A percentile compares a stretch with the other conserved stretches of the same genome.
Evolutionary conservation across 495 filamentous ascomycete genomes (phyloP).

Genomic region (Penicillium fimorum): DNA sequence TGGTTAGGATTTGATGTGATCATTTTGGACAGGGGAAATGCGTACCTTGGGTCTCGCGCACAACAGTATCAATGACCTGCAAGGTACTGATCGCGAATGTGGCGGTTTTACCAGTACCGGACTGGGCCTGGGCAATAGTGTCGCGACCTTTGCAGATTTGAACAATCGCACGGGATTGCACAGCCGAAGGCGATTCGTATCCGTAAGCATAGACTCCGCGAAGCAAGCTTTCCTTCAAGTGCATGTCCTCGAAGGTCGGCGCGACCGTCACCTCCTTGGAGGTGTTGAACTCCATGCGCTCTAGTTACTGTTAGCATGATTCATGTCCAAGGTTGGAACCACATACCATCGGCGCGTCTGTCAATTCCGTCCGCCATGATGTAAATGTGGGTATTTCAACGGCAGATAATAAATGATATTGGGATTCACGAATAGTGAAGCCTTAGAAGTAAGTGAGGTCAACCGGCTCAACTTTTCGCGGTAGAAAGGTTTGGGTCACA

Average conservation of each 20-base stretch:
- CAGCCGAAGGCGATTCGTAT: conserved; percentile 94
- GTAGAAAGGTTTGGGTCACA: conserved; percentile 27
- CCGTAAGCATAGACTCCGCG: conserved; percentile 98
- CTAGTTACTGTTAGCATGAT: conserved; percentile 43
- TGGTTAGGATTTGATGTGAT: conserved; percentile 13
- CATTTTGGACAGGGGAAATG: neutral
- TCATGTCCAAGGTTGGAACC: conserved; percentile 1
- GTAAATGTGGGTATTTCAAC: conserved; percentile 12
- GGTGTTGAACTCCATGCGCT: conserved; percentile 96
- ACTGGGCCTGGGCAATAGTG: conserved; percentile 98
- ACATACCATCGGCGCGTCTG: conserved; percentile 74
- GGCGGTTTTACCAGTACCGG: conserved; percentile 97
- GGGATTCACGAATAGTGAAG: conserved; percentile 7
- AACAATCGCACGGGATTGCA: conserved; percentile 96
- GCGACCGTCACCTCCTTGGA: conserved; percentile 95
- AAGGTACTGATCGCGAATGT: conserved; percentile 98
- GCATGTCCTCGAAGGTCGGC: conserved; percentile 71
- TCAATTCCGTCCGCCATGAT: conserved; percentile 94
- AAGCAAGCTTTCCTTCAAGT: conserved; percentile 92
- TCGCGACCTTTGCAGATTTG: conserved; percentile 99
- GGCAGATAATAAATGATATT: conserved; percentile 10
- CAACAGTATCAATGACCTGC: conserved; percentile 82
- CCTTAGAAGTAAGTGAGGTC: conserved; percentile 7
- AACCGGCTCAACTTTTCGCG: conserved; percentile 23
- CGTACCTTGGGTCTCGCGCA: conserved; percentile 79